A percentile compares a stretch with the other conserved stretches of the same genome.
Conservation (phyloP, 1,284 basidiomycete genomes). For the Exobasidium cylindrosporum region DNA sequence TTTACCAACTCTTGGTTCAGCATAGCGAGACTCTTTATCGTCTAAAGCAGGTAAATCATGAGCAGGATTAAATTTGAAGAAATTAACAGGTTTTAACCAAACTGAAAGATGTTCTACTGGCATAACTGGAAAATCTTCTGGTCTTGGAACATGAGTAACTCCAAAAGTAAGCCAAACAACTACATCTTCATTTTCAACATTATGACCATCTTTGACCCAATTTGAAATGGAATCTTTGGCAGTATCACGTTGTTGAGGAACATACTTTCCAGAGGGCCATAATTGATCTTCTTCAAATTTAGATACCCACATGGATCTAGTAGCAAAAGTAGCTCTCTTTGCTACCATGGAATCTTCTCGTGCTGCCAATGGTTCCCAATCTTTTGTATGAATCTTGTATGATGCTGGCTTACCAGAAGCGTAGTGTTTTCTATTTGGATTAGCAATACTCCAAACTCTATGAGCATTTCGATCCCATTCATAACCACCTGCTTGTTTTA, state of each 20-base stretch:
- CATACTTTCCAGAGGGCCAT: conserved; percentile 82
- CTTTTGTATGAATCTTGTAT: conserved; percentile 67
- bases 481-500: conserved; percentile 63
- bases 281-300: conserved; percentile 68
- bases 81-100: conserved; percentile 75
- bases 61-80: conserved; percentile 78
- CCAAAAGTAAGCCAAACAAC: conserved; percentile 74
- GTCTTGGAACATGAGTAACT: conserved; percentile 64
- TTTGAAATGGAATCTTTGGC: conserved; percentile 66
- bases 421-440: conserved; percentile 52
- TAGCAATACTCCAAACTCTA: conserved; percentile 74
- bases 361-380: conserved; percentile 68
- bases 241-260: conserved; percentile 62
- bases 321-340: conserved; percentile 72
- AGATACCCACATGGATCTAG: conserved; percentile 69
- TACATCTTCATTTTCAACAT: conserved; percentile 72
- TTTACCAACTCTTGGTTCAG: conserved; percentile 5
- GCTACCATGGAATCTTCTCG: conserved; percentile 70
- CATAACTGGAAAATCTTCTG: conserved; percentile 74
- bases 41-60: conserved; percentile 75
- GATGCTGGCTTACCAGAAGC: conserved; percentile 62
- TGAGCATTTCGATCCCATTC: conserved; percentile 66
- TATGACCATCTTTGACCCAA: conserved; percentile 63
- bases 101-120: conserved; percentile 74
- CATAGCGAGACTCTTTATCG: conserved; percentile 4